A percentile compares a stretch with the other conserved stretches of the same genome.
Evolutionary conservation across 106 monocot species (phyloP).

Genomic region (Hemerocallis citrina): DNA sequence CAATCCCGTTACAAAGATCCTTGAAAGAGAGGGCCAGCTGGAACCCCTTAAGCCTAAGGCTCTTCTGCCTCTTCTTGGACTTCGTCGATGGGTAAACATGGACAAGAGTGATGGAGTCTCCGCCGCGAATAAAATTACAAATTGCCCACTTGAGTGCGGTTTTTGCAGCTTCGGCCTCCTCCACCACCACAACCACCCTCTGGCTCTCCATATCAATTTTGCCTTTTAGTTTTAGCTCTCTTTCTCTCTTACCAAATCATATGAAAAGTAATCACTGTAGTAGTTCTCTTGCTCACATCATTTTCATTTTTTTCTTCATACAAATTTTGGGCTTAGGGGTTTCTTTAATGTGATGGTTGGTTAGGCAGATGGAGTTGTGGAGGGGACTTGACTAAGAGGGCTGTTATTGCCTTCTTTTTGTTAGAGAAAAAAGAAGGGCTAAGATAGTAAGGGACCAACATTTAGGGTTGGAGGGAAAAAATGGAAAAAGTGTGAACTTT

Average conservation of each 20-base stretch:
- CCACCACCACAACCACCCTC: conserved; percentile 89
- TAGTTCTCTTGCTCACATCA: no score
- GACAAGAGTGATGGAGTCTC: conserved; percentile 66
- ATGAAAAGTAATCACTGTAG: background rate
- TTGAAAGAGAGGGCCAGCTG: conserved; percentile 91
- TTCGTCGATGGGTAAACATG: conserved; percentile 51
- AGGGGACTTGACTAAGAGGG: no score
- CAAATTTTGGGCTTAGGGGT: background rate
- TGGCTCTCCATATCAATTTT: conserved; percentile 66
- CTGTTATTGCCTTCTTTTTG: no score
- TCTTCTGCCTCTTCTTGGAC: conserved; percentile 52
- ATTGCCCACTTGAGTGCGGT: conserved; percentile 72
- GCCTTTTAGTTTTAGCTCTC: no score
- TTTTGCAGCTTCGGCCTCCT: conserved; percentile 50
- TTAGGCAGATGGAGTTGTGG: background rate
- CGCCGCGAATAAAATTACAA: conserved; percentile 54
- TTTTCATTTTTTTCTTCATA: background rate
- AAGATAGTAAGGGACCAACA: no score
- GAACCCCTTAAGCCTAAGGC: conserved; percentile 64
- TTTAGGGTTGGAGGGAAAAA: no score
- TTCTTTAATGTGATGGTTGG: background rate
- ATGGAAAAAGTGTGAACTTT: no score
- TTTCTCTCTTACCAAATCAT: background rate
- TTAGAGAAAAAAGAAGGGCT: no score
- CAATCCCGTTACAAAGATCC: conserved; percentile 67